Evolutionary conservation across 108 stramenopile genomes (phyloP).

Genomic region (Cafeteria roenbergensis): DNA sequence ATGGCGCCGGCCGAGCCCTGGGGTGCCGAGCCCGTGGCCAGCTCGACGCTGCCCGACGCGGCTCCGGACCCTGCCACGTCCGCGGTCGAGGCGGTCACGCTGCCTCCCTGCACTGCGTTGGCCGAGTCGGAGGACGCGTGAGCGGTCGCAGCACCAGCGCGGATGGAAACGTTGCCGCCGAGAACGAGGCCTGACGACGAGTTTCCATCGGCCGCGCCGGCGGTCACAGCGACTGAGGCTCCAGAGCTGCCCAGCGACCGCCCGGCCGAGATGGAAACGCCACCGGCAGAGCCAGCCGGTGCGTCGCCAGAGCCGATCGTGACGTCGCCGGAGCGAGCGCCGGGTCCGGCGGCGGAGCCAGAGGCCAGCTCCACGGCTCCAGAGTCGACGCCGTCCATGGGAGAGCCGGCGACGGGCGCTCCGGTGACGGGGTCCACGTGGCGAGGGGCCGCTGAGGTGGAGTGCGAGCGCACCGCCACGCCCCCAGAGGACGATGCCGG

Average conservation of each 20-base stretch:
- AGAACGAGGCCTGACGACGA: no score
- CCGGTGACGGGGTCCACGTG: background rate
- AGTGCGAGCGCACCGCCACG: background rate
- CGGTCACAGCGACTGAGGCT: slow-evolving; percentile 14
- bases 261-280: slow-evolving; percentile 23
- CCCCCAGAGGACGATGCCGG: background rate
- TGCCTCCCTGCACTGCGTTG: no score
- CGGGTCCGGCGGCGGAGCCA: slow-evolving; percentile 16
- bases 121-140: no score
- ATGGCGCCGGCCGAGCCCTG: no score
- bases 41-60: no score
- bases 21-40: no score
- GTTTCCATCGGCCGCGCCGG: slow-evolving; percentile 11
- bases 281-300: slow-evolving; percentile 21
- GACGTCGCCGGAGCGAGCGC: slow-evolving; percentile 13
- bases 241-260: slow-evolving; percentile 5
- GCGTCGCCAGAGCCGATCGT: slow-evolving; percentile 21
- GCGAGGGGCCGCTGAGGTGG: background rate
- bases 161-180: no score
- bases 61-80: no score
- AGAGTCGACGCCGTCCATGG: slow-evolving; percentile 18
- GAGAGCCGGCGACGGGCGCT: slow-evolving; percentile 6
- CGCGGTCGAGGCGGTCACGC: no score
- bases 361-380: slow-evolving; percentile 28
- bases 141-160: no score